Conservation (phyloP, 306 rosid genomes). For the Lablab purpureus region DNA sequence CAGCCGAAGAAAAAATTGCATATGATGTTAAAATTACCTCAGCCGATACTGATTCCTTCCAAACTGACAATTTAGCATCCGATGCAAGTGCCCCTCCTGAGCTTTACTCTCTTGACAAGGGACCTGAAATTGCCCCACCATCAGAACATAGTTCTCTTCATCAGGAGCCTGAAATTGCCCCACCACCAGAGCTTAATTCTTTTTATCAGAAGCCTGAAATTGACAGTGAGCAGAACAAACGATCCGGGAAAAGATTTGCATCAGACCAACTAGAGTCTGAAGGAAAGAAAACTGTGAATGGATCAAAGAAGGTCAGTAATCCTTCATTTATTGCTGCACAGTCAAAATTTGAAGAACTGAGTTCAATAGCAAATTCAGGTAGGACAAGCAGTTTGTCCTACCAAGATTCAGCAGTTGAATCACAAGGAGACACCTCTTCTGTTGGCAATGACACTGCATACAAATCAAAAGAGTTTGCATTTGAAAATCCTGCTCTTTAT, state of each 20-base stretch:
- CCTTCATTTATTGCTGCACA: conserved; percentile 81
- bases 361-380: conserved; percentile 57
- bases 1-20: conserved; percentile 48
- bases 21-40: conserved; percentile 54
- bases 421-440: conserved; percentile 52
- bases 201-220: conserved; percentile 55
- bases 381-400: conserved; percentile 49
- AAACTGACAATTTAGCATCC: conserved; percentile 43
- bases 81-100: conserved; percentile 41
- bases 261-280: conserved; percentile 80
- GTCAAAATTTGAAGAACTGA: conserved; percentile 76
- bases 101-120: conserved; percentile 50
- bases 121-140: conserved; percentile 50
- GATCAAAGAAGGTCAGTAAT: conserved; percentile 70
- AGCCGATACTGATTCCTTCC: conserved; percentile 47
- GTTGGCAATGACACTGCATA: conserved; percentile 49
- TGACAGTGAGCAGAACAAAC: conserved; percentile 60
- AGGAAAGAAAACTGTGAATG: conserved; percentile 60
- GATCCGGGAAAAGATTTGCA: conserved; percentile 63
- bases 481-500: conserved; percentile 57
- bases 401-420: conserved; percentile 64
- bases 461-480: conserved; percentile 56
- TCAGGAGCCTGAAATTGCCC: conserved; percentile 53
- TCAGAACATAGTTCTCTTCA: conserved; percentile 52
- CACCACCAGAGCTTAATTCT: conserved; percentile 53